A percentile compares a stretch with the other conserved stretches of the same genome.
Evolutionary conservation across 495 filamentous ascomycete species (phyloP).

Genomic region (Talaromyces proteolyticus): DNA sequence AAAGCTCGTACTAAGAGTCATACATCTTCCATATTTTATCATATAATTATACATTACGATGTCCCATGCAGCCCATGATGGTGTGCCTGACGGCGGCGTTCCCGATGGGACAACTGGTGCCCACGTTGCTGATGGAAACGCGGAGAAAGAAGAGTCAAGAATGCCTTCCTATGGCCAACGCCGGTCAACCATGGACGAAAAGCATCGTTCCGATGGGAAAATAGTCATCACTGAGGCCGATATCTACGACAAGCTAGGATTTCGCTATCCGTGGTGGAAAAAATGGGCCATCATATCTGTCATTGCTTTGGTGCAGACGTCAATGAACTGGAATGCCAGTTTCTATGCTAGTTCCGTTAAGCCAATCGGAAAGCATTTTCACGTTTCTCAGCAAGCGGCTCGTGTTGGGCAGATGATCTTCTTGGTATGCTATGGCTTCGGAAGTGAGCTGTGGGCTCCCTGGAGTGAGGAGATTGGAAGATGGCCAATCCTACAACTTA

Average conservation of each 20-base stretch:
- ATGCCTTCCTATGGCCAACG: constrained; percentile 9
- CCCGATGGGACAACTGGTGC: constrained; percentile 1
- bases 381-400: constrained; percentile 51
- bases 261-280: constrained; percentile 47
- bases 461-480: constrained; percentile 67
- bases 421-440: constrained; percentile 62
- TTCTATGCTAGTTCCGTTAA: constrained; percentile 55
- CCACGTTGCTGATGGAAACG: constrained; percentile 11
- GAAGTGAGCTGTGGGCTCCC: constrained; percentile 68
- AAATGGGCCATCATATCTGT: constrained; percentile 64
- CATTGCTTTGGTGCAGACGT: constrained; percentile 63
- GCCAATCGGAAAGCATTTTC: constrained; percentile 50
- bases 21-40: background rate
- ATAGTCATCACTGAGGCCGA: constrained; percentile 53
- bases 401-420: constrained; percentile 59
- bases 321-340: constrained; percentile 72
- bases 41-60: background rate
- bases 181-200: constrained; percentile 3
- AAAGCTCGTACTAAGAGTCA: constrained; percentile 6
- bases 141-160: constrained; percentile 18
- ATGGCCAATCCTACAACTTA: constrained; percentile 56
- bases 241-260: constrained; percentile 55
- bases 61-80: constrained; percentile 6
- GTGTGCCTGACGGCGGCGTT: constrained; percentile 1
- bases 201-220: constrained; percentile 27